These are phyloP conservation scores for Candolleomyces efflorescens DNA, from an alignment of 768 basidiomycete species.

Conservation along the genomic window DNA sequence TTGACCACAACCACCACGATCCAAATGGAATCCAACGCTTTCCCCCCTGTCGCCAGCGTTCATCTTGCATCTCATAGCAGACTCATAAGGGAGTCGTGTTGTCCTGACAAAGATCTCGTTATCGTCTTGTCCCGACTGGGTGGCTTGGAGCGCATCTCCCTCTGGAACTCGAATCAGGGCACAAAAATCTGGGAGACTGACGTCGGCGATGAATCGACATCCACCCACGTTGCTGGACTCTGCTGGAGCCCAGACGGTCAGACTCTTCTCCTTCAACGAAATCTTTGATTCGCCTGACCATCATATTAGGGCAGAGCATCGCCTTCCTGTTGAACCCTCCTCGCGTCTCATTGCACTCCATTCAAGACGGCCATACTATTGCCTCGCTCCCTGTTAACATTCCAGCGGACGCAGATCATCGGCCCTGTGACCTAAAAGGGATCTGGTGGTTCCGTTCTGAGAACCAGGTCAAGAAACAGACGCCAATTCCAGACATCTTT, in stretches of 20 bases:
- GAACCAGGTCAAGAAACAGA: constrained; percentile 27
- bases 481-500: constrained; percentile 71
- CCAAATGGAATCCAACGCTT: constrained; percentile 42
- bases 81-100: constrained; percentile 62
- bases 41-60: constrained; percentile 53
- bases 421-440: constrained; percentile 33
- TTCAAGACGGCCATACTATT: constrained; percentile 68
- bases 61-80: constrained; percentile 55
- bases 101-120: constrained; percentile 82
- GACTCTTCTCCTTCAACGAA: constrained; percentile 11
- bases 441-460: constrained; percentile 73
- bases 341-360: constrained; percentile 64
- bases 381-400: constrained; percentile 38
- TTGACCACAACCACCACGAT: neutral
- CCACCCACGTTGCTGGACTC: constrained; percentile 52
- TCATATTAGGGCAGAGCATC: constrained; percentile 56
- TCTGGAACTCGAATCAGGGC: constrained; percentile 77
- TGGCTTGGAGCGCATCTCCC: constrained; percentile 62
- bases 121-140: constrained; percentile 63
- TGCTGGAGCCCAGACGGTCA: constrained; percentile 85
- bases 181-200: constrained; percentile 81
- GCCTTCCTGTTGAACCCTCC: constrained; percentile 70
- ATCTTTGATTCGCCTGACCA: neutral
- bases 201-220: constrained; percentile 43
- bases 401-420: constrained; percentile 12